phyloP scores from a whole-genome alignment of 1,284 basidiomycete species.

The Butyriboletus pseudospeciosus region DNA sequence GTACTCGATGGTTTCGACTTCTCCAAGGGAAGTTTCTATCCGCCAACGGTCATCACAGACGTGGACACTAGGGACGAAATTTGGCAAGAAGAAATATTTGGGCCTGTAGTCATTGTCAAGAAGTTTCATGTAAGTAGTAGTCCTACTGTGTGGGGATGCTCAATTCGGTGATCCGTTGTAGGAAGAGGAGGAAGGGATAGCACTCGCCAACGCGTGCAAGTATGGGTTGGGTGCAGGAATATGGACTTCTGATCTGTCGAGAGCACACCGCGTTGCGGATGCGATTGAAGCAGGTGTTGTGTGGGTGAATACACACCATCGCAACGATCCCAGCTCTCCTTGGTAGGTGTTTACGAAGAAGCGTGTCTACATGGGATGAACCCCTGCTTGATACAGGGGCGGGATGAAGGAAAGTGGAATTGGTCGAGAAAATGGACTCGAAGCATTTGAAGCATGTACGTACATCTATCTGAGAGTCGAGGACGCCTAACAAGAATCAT shows the following conservation, averaged over 20 bases:
- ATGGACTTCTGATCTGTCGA: conserved; percentile 70
- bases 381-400: conserved; percentile 48
- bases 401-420: conserved; percentile 83
- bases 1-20: conserved; percentile 66
- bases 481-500: conserved; percentile 6
- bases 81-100: conserved; percentile 80
- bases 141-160: background rate
- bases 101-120: conserved; percentile 69
- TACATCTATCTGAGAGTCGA: background rate
- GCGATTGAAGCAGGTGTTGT: conserved; percentile 69
- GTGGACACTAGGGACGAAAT: conserved; percentile 57
- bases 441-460: conserved; percentile 73
- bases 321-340: conserved; percentile 82
- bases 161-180: conserved; percentile 24
- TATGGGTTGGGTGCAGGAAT: conserved; percentile 79
- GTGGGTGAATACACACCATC: conserved; percentile 84
- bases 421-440: conserved; percentile 75
- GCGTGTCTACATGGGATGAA: background rate
- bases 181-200: conserved; percentile 62
- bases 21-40: conserved; percentile 65
- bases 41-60: conserved; percentile 68
- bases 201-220: conserved; percentile 67
- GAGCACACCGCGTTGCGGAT: conserved; percentile 66
- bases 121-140: conserved; percentile 51
- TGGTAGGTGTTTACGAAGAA: conserved; percentile 48